Evolutionary conservation across 352 stramenopile genomes (phyloP).

Genomic region (Plasmopara viticola): DNA sequence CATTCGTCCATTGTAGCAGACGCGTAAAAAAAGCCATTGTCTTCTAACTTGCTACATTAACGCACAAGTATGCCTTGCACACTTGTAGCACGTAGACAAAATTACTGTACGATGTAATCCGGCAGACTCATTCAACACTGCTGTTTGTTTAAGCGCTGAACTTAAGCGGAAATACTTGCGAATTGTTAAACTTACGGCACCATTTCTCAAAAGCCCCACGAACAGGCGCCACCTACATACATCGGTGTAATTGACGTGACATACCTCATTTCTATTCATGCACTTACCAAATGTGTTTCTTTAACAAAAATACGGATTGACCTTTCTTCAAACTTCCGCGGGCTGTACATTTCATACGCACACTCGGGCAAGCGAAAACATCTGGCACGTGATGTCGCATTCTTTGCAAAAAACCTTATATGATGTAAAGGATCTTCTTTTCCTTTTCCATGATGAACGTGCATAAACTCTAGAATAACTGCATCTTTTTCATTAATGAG

Average conservation of each 20-base stretch:
- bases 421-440: slow-evolving; percentile 59
- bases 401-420: slow-evolving; percentile 79
- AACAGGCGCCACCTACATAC: slow-evolving; percentile 29
- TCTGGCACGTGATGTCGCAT: slow-evolving; percentile 28
- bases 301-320: slow-evolving; percentile 74
- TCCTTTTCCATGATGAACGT: slow-evolving; percentile 79
- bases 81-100: background rate
- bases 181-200: slow-evolving; percentile 48
- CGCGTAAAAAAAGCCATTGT: slow-evolving; percentile 1
- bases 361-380: slow-evolving; percentile 53
- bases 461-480: slow-evolving; percentile 73
- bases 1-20: slow-evolving; percentile 8
- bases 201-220: slow-evolving; percentile 52
- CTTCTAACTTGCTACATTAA: background rate
- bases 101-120: background rate
- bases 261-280: background rate
- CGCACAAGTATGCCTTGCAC: background rate
- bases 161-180: slow-evolving; percentile 31
- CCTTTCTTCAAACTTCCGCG: slow-evolving; percentile 55
- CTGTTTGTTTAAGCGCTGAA: slow-evolving; percentile 14
- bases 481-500: too few relatives aligned
- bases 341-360: slow-evolving; percentile 64
- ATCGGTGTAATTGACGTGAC: background rate
- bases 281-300: slow-evolving; percentile 42
- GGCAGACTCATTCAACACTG: background rate